Base-by-base conservation (phyloP, 1,284 basidiomycete genomes). In the Abortiporus biennis region DNA sequence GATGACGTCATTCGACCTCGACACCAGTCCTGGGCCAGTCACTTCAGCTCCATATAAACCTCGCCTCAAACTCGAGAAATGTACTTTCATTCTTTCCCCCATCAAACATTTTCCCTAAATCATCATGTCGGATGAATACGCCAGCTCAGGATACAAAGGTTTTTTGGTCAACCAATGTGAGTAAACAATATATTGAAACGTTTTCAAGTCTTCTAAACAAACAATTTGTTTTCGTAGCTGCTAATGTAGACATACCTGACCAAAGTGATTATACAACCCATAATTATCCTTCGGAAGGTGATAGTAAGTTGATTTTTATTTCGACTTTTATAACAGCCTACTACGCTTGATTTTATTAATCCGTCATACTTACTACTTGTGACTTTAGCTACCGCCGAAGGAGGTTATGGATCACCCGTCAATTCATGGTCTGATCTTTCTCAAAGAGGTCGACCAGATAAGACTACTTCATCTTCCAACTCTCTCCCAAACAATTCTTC, bases 311-410 rank as follows among this genome's bases (percentile, higher is more conserved):
- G 9, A 22, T 34, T 25, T 22, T 29, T 3, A 12, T 8, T 20
- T 13, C 4, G 36, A 19, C 3, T 16, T 34, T 3, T 27, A 22
- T 4, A 34, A 19, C 32, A 21, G 13, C 12, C 20, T n/a, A 29
- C 17, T 17, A 24, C 13, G 13, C 32, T 35, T 5, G 29, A n/a
- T 12, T 19, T 34, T 12, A 42, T n/a, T n/a, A n/a, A n/a, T n/a
- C n/a, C n/a, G n/a, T n/a, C n/a, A n/a, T n/a, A n/a, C n/a, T n/a
- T n/a, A n/a, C n/a, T n/a, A 8, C 8, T 29, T 29, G 8, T 8
- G n/a, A 29, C n/a, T 9, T 29, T 29, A 65, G 63, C 61, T 12
- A 65, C 64, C 6, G 57, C 62, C 0, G 58, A 58, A 4, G 64
- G 63, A 25, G 62, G 62, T 6, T 63, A 58, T 45, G 53, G 59